Evolutionary conservation across 371 early-diverging fungal species (phyloP).

Genomic region (Mucor saturninus): DNA sequence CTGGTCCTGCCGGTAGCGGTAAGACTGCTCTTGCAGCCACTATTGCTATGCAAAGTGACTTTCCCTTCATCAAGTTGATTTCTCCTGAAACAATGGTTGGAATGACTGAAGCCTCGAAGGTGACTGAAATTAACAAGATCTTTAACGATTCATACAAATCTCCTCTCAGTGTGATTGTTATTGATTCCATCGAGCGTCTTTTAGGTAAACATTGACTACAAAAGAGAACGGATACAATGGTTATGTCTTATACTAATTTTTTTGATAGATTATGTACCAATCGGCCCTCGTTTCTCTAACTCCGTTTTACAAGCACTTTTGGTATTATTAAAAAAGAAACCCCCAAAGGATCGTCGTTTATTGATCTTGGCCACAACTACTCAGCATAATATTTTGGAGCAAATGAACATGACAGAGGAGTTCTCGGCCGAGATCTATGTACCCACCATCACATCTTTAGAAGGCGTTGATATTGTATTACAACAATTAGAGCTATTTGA

Average conservation of each 20-base stretch:
- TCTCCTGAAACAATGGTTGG: constrained; percentile 98
- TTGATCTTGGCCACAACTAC: constrained; percentile 87
- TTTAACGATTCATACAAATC: constrained; percentile 99
- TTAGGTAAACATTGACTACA: constrained; percentile 60
- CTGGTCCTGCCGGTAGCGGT: constrained; percentile 92
- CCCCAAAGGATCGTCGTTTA: constrained; percentile 85
- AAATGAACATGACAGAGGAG: constrained; percentile 87
- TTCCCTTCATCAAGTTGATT: constrained; percentile 99
- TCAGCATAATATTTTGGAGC: constrained; percentile 71
- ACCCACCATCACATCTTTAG: constrained; percentile 69
- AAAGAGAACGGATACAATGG: neutral
- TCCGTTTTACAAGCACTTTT: constrained; percentile 94
- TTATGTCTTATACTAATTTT: neutral
- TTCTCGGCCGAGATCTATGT: constrained; percentile 89
- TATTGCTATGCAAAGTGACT: constrained; percentile 92
- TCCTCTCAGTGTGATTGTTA: constrained; percentile 92
- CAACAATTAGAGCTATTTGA: constrained; percentile 65
- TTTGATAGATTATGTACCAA: constrained; percentile 91
- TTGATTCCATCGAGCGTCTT: constrained; percentile 97
- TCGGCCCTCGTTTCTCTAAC: constrained; percentile 99
- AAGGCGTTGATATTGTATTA: constrained; percentile 76
- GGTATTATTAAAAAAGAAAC: constrained; percentile 89
- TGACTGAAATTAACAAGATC: constrained; percentile 90
- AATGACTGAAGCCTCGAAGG: constrained; percentile 91
- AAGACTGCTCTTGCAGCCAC: constrained; percentile 98